Conservation (phyloP, 1,284 basidiomycete species). For the Termitomyces sp. region DNA sequence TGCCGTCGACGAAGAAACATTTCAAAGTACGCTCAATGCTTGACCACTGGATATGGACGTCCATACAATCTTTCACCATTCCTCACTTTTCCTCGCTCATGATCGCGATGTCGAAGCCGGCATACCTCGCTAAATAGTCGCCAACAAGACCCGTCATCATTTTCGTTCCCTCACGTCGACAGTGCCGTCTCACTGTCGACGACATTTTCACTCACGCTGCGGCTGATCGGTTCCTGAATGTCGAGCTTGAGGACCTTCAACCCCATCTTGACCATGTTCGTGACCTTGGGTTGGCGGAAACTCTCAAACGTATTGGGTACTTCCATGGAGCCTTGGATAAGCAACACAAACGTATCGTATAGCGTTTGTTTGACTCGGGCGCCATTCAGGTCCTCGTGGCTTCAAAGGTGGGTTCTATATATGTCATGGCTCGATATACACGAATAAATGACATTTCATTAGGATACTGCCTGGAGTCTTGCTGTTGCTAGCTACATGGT, state of each 20-base stretch:
- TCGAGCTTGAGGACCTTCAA: constrained; percentile 78
- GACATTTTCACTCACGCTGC: constrained; percentile 89
- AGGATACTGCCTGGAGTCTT: constrained; percentile 95
- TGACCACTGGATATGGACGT: constrained; percentile 96
- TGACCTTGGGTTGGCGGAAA: constrained; percentile 78
- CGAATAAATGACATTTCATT: constrained; percentile 2
- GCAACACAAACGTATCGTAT: constrained; percentile 91
- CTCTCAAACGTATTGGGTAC: constrained; percentile 86
- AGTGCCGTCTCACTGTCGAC: constrained; percentile 89
- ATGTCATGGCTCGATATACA: not conserved
- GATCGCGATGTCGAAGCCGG: constrained; percentile 99
- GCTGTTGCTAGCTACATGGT: constrained; percentile 96
- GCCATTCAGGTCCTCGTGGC: constrained; percentile 95
- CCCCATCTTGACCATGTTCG: constrained; percentile 85
- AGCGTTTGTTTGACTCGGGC: constrained; percentile 89
- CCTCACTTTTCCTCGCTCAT: constrained; percentile 98
- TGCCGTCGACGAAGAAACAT: constrained; percentile 88
- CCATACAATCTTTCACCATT: constrained; percentile 94
- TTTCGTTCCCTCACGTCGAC: constrained; percentile 92
- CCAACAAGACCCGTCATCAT: constrained; percentile 83
- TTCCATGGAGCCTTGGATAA: constrained; percentile 93
- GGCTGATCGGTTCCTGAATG: constrained; percentile 84
- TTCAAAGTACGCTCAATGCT: constrained; percentile 92
- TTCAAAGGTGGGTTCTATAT: constrained; percentile 60
- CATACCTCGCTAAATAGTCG: constrained; percentile 91